Conservation (phyloP, 164 flowering plant genomes). For the Magnolia officinalis region DNA sequence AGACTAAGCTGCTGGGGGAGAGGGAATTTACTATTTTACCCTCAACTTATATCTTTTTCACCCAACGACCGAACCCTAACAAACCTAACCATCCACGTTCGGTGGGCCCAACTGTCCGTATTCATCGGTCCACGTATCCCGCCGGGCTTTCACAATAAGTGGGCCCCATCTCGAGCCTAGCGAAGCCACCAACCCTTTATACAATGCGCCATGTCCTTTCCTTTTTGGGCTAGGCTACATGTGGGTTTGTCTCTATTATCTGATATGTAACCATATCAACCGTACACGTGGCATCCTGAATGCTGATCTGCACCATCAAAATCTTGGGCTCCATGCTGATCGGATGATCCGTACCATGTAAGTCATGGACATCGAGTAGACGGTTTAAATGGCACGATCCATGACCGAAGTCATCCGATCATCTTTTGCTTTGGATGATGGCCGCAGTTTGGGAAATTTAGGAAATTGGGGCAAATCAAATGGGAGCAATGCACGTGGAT, state of each 20-base stretch:
- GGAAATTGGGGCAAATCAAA: too few relatives aligned
- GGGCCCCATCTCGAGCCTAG: conserved; percentile 27
- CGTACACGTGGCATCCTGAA: not conserved
- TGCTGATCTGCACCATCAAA: too few relatives aligned
- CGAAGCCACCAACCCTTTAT: conserved; percentile 5
- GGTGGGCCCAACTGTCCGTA: conserved; percentile 36
- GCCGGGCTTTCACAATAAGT: conserved; percentile 48
- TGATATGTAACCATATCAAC: not conserved
- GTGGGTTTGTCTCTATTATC: not conserved
- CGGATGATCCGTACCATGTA: too few relatives aligned
- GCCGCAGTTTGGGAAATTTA: too few relatives aligned
- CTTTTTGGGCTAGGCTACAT: not conserved
- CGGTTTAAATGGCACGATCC: too few relatives aligned
- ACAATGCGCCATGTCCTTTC: not conserved
- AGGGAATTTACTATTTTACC: not conserved
- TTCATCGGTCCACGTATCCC: conserved; percentile 55
- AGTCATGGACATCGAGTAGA: too few relatives aligned
- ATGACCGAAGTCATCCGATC: too few relatives aligned
- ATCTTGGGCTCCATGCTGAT: too few relatives aligned
- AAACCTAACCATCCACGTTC: not conserved
- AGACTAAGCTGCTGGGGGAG: not conserved
- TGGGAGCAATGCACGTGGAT: too few relatives aligned
- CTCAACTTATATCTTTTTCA: not conserved
- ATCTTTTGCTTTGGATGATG: too few relatives aligned
- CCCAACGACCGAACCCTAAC: not conserved